A percentile compares a stretch with the other conserved stretches of the same genome.
Conservation (phyloP, 164 flowering plant genomes). For the Liriodendron chinense region DNA sequence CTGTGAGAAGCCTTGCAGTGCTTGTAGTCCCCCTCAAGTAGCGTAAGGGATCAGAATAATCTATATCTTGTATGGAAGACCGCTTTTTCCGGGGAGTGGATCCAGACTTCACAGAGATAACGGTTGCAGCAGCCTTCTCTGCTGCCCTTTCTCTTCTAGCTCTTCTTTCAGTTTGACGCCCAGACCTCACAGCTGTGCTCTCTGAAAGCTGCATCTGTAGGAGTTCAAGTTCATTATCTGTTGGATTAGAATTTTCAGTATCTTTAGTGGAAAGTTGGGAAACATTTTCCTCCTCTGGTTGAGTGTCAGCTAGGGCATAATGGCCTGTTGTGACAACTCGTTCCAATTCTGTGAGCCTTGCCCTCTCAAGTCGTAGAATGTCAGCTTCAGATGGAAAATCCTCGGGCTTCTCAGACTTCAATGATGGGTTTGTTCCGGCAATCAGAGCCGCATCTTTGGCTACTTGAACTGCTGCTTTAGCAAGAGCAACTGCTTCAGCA, state of each 20-base stretch:
- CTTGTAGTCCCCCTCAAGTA: slow-evolving; percentile 65
- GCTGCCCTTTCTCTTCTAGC: slow-evolving; percentile 72
- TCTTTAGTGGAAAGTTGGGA: slow-evolving; percentile 16
- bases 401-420: slow-evolving; percentile 21
- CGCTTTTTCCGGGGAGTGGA: slow-evolving; percentile 60
- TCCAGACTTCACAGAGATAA: slow-evolving; percentile 47
- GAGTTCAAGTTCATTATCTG: slow-evolving; percentile 49
- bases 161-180: slow-evolving; percentile 68
- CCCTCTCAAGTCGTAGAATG: slow-evolving; percentile 17
- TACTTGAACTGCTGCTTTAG: slow-evolving; percentile 80
- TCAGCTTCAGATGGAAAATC: slow-evolving; percentile 26
- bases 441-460: slow-evolving; percentile 70
- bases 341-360: slow-evolving; percentile 29
- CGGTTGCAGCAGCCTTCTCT: slow-evolving; percentile 55
- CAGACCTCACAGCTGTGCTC: slow-evolving; percentile 64
- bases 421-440: slow-evolving; percentile 20
- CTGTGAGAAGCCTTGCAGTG: slow-evolving; percentile 68
- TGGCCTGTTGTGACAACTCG: slow-evolving; percentile 25
- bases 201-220: slow-evolving; percentile 42
- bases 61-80: slow-evolving; percentile 49
- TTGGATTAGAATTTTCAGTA: slow-evolving; percentile 41
- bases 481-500: slow-evolving; percentile 86
- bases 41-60: slow-evolving; percentile 72
- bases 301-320: slow-evolving; percentile 25
- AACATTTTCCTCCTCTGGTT: slow-evolving; percentile 22